Conservation (phyloP, 495 filamentous ascomycete genomes). For the Xylaria telfairii region DNA sequence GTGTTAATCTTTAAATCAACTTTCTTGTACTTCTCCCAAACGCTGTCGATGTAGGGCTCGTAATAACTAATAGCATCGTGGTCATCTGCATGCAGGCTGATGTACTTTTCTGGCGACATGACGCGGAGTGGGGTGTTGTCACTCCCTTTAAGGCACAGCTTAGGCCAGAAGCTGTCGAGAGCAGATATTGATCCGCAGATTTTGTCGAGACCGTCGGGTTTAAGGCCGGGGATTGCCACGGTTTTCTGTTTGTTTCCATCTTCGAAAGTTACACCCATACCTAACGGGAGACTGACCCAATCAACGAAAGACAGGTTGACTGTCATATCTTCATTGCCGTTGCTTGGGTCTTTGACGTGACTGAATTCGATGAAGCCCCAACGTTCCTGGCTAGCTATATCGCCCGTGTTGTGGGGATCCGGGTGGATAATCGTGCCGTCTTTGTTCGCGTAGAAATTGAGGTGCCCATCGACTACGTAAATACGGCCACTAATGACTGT, state of each 20-base stretch:
- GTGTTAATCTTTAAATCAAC: constrained; percentile 42
- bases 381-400: constrained; percentile 60
- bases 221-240: constrained; percentile 58
- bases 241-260: constrained; percentile 37
- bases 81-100: constrained; percentile 46
- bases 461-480: constrained; percentile 12
- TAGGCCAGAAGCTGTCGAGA: constrained; percentile 41
- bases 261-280: constrained; percentile 37
- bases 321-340: constrained; percentile 28
- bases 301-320: constrained; percentile 52
- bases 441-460: constrained; percentile 12
- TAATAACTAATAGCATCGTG: constrained; percentile 40
- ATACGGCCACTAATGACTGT: constrained; percentile 17
- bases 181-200: constrained; percentile 40
- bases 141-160: constrained; percentile 42
- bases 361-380: constrained; percentile 53
- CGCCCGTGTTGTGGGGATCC: constrained; percentile 52
- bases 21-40: constrained; percentile 42
- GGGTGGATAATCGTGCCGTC: constrained; percentile 9
- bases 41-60: constrained; percentile 40
- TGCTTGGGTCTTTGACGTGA: constrained; percentile 42
- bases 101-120: constrained; percentile 42
- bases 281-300: constrained; percentile 47
- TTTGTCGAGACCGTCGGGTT: constrained; percentile 33
- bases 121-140: constrained; percentile 39